Evolutionary conservation across 2,329 filamentous ascomycete species (phyloP), one percentile per base, ranked within the genome.

Genomic region (Penicillium aurantiogriseum): DNA sequence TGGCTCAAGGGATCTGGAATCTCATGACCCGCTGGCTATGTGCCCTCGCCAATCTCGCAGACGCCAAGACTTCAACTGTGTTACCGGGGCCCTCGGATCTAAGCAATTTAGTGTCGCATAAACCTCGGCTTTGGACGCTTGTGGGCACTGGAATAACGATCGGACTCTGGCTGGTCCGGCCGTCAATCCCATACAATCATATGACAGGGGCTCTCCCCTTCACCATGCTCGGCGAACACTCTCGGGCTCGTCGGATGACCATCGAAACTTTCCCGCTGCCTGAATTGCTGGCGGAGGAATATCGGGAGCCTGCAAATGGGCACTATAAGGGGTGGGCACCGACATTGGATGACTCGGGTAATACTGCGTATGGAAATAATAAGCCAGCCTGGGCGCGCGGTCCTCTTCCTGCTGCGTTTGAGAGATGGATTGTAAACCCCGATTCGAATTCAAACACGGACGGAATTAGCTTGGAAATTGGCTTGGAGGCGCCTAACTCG

Each of bases 291-390:
- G 51, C 44, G 13, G 36, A 51, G 19, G 44, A 62, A 19, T 61
- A 62, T n/a, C 67, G 63, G 62, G 67, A 71, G 25, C 53, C 59
- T 17, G 53, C 63, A 6, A 40, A 59, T 15, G 66, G 60, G 6
- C 60, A 70, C 33, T 71, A 63, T 58, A 70, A 67, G 51, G 69
- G 69, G 35, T 71, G 69, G 69, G 67, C 60, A 15, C 69, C 69
- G 8, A 64, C 40, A n/a, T 51, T 59, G 38, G 61, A 63, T 17
- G 36, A 56, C 1, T 44, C 29, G 13, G 56, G 63, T 25, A 43
- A 52, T n/a, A 48, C 59, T 19, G 48, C 50, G 3, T 56, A 50
- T 25, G 56, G 50, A 11, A 40, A 50, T 15, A 33, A 53, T 23
- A 52, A 52, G 19, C 69, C 65, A 29, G 56, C 52, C 10, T 71